Evolutionary conservation across 441 rosid species (phyloP).

Genomic region (Cnidoscolus chayamansa): DNA sequence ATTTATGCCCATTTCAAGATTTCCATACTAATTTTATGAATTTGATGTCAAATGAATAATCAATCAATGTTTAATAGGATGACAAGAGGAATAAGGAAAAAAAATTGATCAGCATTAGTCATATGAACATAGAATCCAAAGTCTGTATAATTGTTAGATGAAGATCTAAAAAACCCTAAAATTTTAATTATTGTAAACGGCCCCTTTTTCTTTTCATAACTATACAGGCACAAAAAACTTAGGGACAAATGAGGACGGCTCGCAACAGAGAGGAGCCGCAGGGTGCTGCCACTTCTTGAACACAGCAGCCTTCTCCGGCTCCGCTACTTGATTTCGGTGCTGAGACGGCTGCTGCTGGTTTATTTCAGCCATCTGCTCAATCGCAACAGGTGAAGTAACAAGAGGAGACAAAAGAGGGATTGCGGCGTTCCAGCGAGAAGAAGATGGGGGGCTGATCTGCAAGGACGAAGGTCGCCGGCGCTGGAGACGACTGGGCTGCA

Average conservation of each 20-base stretch:
- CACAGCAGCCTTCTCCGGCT: constrained; percentile 35
- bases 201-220: not conserved
- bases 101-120: constrained; percentile 3
- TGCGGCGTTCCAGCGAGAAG: constrained; percentile 65
- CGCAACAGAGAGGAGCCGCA: constrained; percentile 73
- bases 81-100: not conserved
- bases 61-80: too few species aligned
- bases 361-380: constrained; percentile 18
- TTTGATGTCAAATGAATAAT: too few species aligned
- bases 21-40: too few species aligned
- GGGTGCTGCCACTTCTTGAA: constrained; percentile 90
- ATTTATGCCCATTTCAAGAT: too few species aligned
- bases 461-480: constrained; percentile 73
- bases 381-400: constrained; percentile 49
- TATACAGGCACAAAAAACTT: constrained; percentile 57
- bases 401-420: constrained; percentile 91
- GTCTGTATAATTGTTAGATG: not conserved
- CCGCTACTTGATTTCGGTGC: constrained; percentile 14
- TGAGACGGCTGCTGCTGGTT: constrained; percentile 27
- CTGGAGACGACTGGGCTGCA: constrained; percentile 66
- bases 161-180: not conserved
- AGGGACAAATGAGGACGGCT: constrained; percentile 40
- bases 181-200: not conserved
- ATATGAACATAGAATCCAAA: not conserved
- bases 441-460: constrained; percentile 44